Base-by-base conservation (phyloP, 2,329 filamentous ascomycete species). In the Thermomyces lanuginosus region DNA sequence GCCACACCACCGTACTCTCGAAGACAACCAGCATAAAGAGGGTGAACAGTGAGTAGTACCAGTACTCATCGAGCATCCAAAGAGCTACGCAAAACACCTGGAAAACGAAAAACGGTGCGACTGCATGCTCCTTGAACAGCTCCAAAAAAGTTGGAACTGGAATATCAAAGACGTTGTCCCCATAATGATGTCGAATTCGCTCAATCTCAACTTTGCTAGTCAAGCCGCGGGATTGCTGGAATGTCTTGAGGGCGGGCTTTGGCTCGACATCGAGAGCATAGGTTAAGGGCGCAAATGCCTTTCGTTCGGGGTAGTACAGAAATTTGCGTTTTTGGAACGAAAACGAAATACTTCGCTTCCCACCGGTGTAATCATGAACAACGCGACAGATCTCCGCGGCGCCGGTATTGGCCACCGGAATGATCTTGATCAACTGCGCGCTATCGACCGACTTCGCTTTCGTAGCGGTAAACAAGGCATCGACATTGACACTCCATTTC, bases 21-120 rank as follows among this genome's bases (percentile, higher is more conserved):
- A 98, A 98, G 32, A 72, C 76, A 40, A 98, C 82, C 30, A 98
- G 71, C 91, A 98, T 98, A 61, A 95, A 84, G 12, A 98, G 73
- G 1, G 91, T 98, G 56, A 98, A 98, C 11, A 98, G 70, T 35
- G 89, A 95, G 60, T 98, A 98, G 63, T 98, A 98, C 89, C 91
- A 98, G 60, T 95, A 98, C 58, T 98, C 91, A 48, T 98, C 89
- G 48, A 98, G 62, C 74, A 95, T 81, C 89, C 89, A 98, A 34
- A 98, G 62, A 9, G 89, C 91, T 32, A 98, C 89, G 44, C 91
- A 98, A 63, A 98, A 98, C 35, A 98, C 66, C 63, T 98, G 89
- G 60, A 98, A 98, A 36, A 98, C 84, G 57, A 98, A 98, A 64
- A 98, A 98, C 4, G 89, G 89, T 12, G 91, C 91, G 12, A 98